Percentiles rank a stretch among this genome's conserved stretches.
Conservation (phyloP, 2,329 filamentous ascomycete genomes). For the Colletotrichum cuscutae region DNA sequence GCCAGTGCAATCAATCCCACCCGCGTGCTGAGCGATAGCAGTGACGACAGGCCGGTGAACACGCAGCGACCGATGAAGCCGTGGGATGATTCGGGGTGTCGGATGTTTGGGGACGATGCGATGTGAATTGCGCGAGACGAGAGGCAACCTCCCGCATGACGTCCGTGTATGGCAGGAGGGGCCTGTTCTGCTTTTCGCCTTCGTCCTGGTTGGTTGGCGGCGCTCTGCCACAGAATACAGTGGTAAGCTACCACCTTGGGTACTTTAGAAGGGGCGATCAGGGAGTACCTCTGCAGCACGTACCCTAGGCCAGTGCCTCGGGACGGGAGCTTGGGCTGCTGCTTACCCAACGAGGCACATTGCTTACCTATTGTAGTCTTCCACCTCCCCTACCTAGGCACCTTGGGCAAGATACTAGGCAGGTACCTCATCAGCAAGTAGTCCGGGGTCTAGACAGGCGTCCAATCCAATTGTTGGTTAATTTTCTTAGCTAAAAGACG, state of each 20-base stretch:
- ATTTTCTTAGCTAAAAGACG: neutral
- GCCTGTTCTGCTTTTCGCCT: slow-evolving; percentile 20
- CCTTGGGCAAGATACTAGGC: too few relatives aligned
- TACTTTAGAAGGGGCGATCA: neutral
- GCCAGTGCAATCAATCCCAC: neutral
- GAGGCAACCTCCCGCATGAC: slow-evolving; percentile 34
- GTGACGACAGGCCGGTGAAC: neutral
- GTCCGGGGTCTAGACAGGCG: neutral
- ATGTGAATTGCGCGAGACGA: slow-evolving; percentile 31
- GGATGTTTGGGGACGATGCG: slow-evolving; percentile 19
- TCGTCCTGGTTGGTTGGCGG: slow-evolving; percentile 28
- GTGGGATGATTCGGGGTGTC: slow-evolving; percentile 19
- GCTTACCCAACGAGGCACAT: neutral
- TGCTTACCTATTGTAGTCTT: too few relatives aligned
- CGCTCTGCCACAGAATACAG: neutral
- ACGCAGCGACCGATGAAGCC: neutral
- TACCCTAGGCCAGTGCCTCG: neutral
- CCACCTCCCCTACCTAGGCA: too few relatives aligned
- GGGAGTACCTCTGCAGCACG: slow-evolving; percentile 1
- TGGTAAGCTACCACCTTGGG: too few relatives aligned
- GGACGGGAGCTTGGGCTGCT: slow-evolving; percentile 26
- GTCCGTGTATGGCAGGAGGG: slow-evolving; percentile 34
- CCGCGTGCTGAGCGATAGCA: neutral
- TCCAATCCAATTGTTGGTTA: neutral
- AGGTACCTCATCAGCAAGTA: neutral